These are phyloP conservation scores for Apiospora pterosperma DNA, from an alignment of 2,329 filamentous ascomycete species.

Conservation along the genomic window DNA sequence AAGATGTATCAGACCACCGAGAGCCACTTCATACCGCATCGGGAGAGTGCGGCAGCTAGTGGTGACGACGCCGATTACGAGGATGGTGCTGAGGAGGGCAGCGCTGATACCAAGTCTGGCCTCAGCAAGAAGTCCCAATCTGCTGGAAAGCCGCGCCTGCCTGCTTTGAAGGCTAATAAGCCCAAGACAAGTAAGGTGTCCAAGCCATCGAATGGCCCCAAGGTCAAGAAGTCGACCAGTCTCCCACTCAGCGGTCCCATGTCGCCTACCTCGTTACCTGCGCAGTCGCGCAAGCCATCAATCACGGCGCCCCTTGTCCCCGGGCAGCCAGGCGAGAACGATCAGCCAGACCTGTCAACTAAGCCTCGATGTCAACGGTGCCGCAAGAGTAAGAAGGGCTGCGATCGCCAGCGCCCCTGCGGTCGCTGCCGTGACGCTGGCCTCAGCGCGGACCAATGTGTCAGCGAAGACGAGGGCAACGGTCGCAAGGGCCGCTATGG, in stretches of 20 bases:
- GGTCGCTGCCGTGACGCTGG: constrained; percentile 95
- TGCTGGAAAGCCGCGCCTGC: constrained; percentile 28
- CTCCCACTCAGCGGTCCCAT: constrained; percentile 42
- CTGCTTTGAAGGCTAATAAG: constrained; percentile 40
- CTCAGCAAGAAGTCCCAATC: constrained; percentile 39
- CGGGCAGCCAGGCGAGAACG: constrained; percentile 71
- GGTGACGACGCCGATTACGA: constrained; percentile 56
- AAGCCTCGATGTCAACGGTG: constrained; percentile 98
- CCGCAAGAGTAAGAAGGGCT: constrained; percentile 99
- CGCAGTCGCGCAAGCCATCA: constrained; percentile 70
- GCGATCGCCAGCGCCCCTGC: constrained; percentile 92
- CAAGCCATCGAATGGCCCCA: constrained; percentile 39
- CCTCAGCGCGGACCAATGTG: constrained; percentile 86
- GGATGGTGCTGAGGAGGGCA: constrained; percentile 23
- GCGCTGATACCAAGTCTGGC: constrained; percentile 21
- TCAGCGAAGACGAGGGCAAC: constrained; percentile 97
- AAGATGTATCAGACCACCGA: constrained; percentile 50
- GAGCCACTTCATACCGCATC: constrained; percentile 47
- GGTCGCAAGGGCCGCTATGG: constrained; percentile 92
- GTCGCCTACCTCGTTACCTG: constrained; percentile 64
- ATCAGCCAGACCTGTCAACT: constrained; percentile 86
- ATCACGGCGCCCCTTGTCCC: constrained; percentile 55
- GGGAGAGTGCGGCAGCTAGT: constrained; percentile 42
- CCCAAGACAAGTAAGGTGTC: constrained; percentile 37
- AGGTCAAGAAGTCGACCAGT: constrained; percentile 49